Evolutionary conservation across 352 stramenopile genomes (phyloP).

Genomic region (Globisporangium nunn): DNA sequence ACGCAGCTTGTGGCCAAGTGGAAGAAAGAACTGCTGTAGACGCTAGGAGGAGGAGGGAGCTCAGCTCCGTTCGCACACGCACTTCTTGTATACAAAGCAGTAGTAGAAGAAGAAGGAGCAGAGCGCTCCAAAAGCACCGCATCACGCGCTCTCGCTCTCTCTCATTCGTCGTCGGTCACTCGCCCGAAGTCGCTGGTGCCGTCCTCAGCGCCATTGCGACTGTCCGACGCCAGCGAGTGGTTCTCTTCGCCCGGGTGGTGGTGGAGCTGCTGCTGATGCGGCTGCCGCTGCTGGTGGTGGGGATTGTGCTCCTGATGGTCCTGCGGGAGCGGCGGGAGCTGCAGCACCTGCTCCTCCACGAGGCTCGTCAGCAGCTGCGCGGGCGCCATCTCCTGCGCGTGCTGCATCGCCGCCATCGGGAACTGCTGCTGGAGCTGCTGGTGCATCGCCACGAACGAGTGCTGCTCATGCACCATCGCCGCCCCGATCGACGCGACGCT

Average conservation of each 20-base stretch:
- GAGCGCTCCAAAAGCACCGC: too few relatives aligned
- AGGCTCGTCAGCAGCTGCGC: constrained; percentile 1
- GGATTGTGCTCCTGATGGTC: not conserved
- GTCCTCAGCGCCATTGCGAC: not conserved
- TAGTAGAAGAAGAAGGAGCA: too few relatives aligned
- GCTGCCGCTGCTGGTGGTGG: not conserved
- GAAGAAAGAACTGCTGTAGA: constrained; percentile 77
- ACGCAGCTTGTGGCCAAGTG: constrained; percentile 75
- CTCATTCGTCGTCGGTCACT: not conserved
- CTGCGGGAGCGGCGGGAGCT: not conserved
- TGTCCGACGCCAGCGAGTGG: constrained; percentile 1
- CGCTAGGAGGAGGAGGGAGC: too few relatives aligned
- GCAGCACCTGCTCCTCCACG: constrained; percentile 1
- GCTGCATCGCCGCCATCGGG: not conserved
- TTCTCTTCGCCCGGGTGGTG: not conserved
- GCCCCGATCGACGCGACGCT: not conserved
- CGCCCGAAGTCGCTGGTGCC: not conserved
- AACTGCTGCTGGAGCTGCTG: constrained; percentile 1
- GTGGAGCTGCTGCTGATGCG: not conserved
- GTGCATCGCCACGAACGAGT: not conserved
- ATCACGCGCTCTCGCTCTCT: not conserved
- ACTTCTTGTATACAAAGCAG: not conserved
- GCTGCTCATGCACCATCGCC: not conserved
- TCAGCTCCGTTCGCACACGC: not conserved
- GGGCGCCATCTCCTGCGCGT: not conserved